These are phyloP conservation scores for Phytophthora aleatoria DNA, from an alignment of 352 stramenopile species.

Conservation along the genomic window DNA sequence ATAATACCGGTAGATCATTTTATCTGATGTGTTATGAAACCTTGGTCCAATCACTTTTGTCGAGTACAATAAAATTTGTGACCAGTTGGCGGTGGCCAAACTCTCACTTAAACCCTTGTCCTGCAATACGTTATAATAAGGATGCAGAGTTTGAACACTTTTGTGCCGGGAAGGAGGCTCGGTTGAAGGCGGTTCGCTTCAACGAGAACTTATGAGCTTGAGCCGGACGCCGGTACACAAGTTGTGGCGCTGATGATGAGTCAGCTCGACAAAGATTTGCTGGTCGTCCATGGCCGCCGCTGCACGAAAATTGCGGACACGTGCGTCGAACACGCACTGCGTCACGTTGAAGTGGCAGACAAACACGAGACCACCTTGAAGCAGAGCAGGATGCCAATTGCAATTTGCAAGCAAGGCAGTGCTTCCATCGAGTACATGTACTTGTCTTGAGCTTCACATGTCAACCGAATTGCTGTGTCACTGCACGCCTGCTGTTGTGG, in stretches of 20 bases:
- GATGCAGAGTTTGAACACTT: neutral
- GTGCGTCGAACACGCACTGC: constrained; percentile 5
- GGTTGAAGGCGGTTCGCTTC: constrained; percentile 10
- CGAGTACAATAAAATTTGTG: too few relatives aligned
- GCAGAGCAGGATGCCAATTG: neutral
- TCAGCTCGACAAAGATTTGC: constrained; percentile 25
- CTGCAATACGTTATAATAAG: too few relatives aligned
- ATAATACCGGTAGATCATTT: too few relatives aligned
- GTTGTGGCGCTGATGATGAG: constrained; percentile 8
- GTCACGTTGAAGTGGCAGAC: constrained; percentile 1
- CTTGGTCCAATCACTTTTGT: too few relatives aligned
- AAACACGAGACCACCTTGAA: neutral
- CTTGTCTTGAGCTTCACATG: neutral
- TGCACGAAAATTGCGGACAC: neutral
- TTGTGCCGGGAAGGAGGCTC: constrained; percentile 6
- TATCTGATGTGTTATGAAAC: too few relatives aligned
- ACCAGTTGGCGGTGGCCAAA: too few relatives aligned
- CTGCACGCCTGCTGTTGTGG: constrained; percentile 18
- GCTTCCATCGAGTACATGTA: neutral
- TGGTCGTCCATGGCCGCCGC: constrained; percentile 4
- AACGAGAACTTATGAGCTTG: constrained; percentile 1
- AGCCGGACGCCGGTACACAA: constrained; percentile 18
- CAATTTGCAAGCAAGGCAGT: neutral
- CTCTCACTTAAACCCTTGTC: too few relatives aligned
- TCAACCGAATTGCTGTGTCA: neutral